A percentile compares a stretch with the other conserved stretches of the same genome.
Conservation (phyloP, 148 eudicot species). For the Simmondsia chinensis region DNA sequence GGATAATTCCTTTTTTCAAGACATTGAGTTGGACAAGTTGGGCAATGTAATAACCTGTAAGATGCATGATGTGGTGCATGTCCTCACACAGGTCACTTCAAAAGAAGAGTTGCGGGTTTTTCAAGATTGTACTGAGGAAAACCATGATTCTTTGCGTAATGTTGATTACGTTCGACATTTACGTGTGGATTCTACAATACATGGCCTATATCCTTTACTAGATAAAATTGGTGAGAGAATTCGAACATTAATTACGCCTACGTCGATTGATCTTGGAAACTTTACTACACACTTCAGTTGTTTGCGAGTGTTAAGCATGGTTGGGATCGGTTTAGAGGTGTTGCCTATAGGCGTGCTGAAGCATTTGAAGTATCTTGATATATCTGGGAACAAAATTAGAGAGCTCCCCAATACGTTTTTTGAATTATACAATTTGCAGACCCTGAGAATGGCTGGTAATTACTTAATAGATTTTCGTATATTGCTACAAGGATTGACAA, state of each 20-base stretch:
- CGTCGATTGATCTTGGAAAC: no score
- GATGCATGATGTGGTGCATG: background rate
- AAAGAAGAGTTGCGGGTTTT: no score
- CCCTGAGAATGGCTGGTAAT: background rate
- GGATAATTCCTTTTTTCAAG: conserved; percentile 1
- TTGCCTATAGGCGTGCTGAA: background rate
- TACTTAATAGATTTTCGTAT: background rate
- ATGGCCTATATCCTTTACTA: background rate
- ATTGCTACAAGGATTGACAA: background rate
- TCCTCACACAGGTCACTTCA: background rate
- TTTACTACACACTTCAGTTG: background rate
- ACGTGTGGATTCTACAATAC: no score
- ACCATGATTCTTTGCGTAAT: no score
- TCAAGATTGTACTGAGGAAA: no score
- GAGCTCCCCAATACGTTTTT: background rate
- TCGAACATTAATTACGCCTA: no score
- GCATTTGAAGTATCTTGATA: conserved; percentile 3
- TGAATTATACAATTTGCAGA: conserved; percentile 4
- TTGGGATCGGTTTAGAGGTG: background rate
- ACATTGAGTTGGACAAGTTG: background rate
- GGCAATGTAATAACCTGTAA: background rate
- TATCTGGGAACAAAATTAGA: background rate
- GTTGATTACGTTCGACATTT: no score
- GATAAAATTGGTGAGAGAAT: no score
- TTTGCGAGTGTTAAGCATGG: conserved; percentile 2